Evolutionary conservation across 164 flowering plant genomes (phyloP), one percentile per base, ranked within the genome.

Genomic region (Stephania cephalantha): DNA sequence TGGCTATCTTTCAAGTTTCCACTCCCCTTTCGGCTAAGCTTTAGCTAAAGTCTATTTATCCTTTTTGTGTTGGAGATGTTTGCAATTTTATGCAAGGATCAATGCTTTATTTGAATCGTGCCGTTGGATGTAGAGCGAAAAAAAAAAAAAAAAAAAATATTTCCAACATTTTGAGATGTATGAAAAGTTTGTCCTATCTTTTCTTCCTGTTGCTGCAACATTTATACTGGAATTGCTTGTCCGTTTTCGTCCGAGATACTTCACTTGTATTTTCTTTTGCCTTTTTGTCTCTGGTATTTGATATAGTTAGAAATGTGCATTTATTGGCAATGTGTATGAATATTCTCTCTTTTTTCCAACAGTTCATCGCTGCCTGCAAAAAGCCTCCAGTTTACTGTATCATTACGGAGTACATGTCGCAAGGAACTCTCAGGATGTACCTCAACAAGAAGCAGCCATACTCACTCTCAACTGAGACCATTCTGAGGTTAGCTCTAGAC

Each of bases 351-450:
- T 4, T 77, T 64, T 25, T 53, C 69, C 22, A 75, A 55, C 93
- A 94, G 98, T 92, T 94, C 78, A 90, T 94, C 80, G 97, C 95
- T 77, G 98, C 98, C 4, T 92, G 96, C 79, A 87, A 87, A 82
- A 92, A 90, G 85, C 97, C 98, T 45, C 98, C 98, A 0, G 91
- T 91, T 22, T 92, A 86, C 84, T 91, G 98, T 66, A 94, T 94
- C 74, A 92, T 94, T 73, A 94, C 91, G 3, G 98, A 94, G 68
- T 94, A 94, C 88, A 91, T 94, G 97, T 92, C 98, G 7, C 97
- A 92, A 85, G 98, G 97, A 58, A 91, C 91, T 50, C 86, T 94
- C 48, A 85, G 97, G 81, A 92, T 91, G 97, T 94, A 92, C 74
- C 90, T 94, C 10, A 91, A 95, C 90, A 92, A 95, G 87, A 90